Evolutionary conservation across 306 rosid genomes (phyloP).

Genomic region (Comarum palustre): DNA sequence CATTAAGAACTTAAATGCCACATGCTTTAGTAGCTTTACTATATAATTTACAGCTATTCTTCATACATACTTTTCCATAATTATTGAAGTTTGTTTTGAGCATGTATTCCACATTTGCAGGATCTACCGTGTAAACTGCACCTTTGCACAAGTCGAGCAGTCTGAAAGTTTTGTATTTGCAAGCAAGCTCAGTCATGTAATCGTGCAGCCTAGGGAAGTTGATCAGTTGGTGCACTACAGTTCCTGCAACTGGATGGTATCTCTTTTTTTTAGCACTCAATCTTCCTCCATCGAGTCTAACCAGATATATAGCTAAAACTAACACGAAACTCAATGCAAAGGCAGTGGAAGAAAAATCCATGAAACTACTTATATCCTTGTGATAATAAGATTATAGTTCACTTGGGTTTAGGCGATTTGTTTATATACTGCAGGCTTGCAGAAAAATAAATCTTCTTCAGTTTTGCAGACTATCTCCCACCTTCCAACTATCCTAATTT

Average conservation of each 20-base stretch:
- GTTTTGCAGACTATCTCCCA: no score
- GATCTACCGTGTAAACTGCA: conserved; percentile 22
- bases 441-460: no score
- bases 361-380: not conserved
- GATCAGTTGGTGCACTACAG: conserved; percentile 14
- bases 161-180: conserved; percentile 16
- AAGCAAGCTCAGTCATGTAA: conserved; percentile 24
- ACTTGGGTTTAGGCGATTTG: no score
- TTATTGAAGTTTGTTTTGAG: conserved; percentile 30
- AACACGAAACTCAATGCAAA: not conserved
- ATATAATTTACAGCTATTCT: not conserved
- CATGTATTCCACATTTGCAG: conserved; percentile 28
- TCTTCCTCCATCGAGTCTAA: not conserved
- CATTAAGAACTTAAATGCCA: not conserved
- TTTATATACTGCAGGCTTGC: no score
- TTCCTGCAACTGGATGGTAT: conserved; percentile 25
- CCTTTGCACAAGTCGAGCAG: conserved; percentile 15
- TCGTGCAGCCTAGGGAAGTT: conserved; percentile 21
- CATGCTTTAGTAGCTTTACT: not conserved
- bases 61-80: conserved; percentile 20
- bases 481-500: no score
- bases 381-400: no score
- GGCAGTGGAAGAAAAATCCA: not conserved
- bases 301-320: not conserved
- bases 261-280: not conserved